Conservation (phyloP, 2,329 filamentous ascomycete genomes). For the Colletotrichum sp. region DNA sequence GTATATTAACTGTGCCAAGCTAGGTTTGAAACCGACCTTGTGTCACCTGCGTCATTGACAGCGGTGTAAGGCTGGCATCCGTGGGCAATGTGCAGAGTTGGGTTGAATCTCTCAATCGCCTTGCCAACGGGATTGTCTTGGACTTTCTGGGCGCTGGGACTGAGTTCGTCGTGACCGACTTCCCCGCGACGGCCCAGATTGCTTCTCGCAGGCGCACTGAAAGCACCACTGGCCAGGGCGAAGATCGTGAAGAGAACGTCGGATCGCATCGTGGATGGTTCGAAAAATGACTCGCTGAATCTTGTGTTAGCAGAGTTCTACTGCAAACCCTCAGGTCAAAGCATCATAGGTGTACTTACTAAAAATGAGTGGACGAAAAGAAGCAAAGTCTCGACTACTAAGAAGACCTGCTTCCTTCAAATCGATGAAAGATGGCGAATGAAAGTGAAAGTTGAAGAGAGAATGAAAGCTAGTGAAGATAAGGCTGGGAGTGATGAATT, state of each 20-base stretch:
- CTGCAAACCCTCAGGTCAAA: background rate
- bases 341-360: background rate
- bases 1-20: background rate
- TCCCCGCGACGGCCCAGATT: background rate
- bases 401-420: background rate
- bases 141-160: background rate
- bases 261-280: background rate
- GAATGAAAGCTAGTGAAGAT: background rate
- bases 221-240: background rate
- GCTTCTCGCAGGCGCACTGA: background rate
- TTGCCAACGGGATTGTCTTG: background rate
- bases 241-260: background rate
- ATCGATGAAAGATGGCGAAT: background rate
- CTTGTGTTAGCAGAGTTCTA: background rate
- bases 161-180: background rate
- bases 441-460: background rate
- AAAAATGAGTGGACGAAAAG: background rate
- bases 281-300: background rate
- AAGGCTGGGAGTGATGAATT: background rate
- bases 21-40: background rate
- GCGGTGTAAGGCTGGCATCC: slow-evolving; percentile 8
- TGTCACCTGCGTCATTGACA: background rate
- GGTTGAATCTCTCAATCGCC: slow-evolving; percentile 8
- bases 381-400: background rate
- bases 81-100: slow-evolving; percentile 8